These are phyloP conservation scores for Sicyos edulis DNA, from an alignment of 306 rosid species.

Conservation along the genomic window DNA sequence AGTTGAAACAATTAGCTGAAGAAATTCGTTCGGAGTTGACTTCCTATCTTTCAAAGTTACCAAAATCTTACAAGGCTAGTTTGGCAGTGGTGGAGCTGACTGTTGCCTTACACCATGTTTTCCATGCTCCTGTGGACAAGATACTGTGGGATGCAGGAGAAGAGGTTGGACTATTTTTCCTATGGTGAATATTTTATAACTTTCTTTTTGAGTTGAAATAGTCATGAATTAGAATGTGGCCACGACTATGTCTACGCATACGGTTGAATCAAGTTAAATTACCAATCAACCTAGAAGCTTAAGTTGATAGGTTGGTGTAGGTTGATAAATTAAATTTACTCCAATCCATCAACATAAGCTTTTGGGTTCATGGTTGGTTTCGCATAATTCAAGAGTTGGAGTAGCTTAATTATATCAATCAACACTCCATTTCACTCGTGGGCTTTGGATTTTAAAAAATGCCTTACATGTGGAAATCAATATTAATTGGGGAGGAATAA, in stretches of 20 bases:
- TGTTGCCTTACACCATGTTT: conserved; percentile 83
- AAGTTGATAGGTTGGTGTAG: too few relatives aligned
- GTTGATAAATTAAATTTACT: too few relatives aligned
- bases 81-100: conserved; percentile 75
- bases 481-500: too few relatives aligned
- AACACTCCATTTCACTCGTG: too few relatives aligned
- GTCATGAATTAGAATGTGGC: background rate
- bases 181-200: background rate
- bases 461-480: too few relatives aligned
- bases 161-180: conserved; percentile 39
- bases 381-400: too few relatives aligned
- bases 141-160: conserved; percentile 88
- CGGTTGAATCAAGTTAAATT: too few relatives aligned
- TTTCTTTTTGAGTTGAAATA: background rate
- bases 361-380: too few relatives aligned
- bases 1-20: conserved; percentile 67
- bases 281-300: too few relatives aligned
- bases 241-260: background rate
- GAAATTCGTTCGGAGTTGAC: conserved; percentile 72
- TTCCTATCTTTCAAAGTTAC: conserved; percentile 36
- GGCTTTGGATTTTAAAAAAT: too few relatives aligned
- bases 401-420: too few relatives aligned
- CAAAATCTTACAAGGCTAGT: conserved; percentile 45
- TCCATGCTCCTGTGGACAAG: conserved; percentile 84
- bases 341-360: too few relatives aligned